Evolutionary conservation across 2,329 filamentous ascomycete genomes (phyloP).

Genomic region (Neophaeococcomyces aloes): DNA sequence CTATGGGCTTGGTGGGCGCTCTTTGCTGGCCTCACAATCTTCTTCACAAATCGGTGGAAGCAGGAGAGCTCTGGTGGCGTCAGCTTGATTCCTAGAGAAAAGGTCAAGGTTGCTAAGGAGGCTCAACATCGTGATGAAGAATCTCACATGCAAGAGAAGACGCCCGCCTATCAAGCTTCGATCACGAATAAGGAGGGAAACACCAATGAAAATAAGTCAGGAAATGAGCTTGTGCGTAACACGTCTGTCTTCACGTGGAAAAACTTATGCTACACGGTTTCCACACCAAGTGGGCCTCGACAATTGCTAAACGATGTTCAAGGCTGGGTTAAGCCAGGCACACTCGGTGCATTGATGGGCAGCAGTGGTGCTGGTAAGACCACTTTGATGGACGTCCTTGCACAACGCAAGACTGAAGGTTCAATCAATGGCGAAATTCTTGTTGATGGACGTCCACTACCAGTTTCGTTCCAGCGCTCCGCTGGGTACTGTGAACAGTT

Average conservation of each 20-base stretch:
- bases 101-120: slow-evolving; percentile 26
- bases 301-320: slow-evolving; percentile 56
- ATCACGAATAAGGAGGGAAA: slow-evolving; percentile 18
- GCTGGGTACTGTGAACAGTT: slow-evolving; percentile 61
- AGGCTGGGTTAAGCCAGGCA: slow-evolving; percentile 67
- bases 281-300: slow-evolving; percentile 44
- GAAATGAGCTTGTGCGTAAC: slow-evolving; percentile 44
- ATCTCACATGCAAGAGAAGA: slow-evolving; percentile 26
- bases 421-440: slow-evolving; percentile 54
- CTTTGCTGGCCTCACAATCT: slow-evolving; percentile 49
- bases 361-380: slow-evolving; percentile 66
- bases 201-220: slow-evolving; percentile 19
- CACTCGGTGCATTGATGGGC: slow-evolving; percentile 68
- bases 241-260: slow-evolving; percentile 66
- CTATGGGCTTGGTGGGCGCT: slow-evolving; percentile 54
- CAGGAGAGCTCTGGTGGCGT: slow-evolving; percentile 43
- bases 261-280: slow-evolving; percentile 59
- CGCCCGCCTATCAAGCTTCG: slow-evolving; percentile 9
- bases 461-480: slow-evolving; percentile 52
- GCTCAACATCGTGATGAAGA: slow-evolving; percentile 44
- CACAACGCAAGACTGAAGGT: slow-evolving; percentile 57
- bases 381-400: slow-evolving; percentile 63
- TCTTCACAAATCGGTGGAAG: slow-evolving; percentile 49
- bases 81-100: slow-evolving; percentile 54
- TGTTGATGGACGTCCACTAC: slow-evolving; percentile 52